A percentile compares a stretch with the other conserved stretches of the same genome.
These are phyloP conservation scores for Phtheirospermum japonicum DNA, from an alignment of 257 asterid genomes.

Conservation along the genomic window DNA sequence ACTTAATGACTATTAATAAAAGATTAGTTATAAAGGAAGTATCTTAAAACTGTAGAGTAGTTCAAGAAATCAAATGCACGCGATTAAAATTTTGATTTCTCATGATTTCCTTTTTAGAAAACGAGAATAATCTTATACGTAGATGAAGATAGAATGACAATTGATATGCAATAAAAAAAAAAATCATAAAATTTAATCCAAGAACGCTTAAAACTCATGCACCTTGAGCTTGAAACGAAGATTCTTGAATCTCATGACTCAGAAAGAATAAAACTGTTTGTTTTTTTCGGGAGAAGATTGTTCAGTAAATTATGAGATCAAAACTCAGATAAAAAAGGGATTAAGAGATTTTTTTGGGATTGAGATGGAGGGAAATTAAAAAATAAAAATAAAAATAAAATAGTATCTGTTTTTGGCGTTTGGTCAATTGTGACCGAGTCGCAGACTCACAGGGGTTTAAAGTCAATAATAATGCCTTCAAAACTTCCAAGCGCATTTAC, in stretches of 20 bases:
- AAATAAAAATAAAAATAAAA: background rate
- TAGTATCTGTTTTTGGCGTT: background rate
- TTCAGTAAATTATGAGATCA: background rate
- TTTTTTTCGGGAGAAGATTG: too few species aligned
- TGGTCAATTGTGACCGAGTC: background rate
- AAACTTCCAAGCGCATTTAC: too few species aligned
- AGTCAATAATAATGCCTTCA: too few species aligned
- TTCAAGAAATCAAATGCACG: too few species aligned
- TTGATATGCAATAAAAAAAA: background rate
- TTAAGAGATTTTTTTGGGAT: background rate
- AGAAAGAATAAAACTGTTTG: background rate
- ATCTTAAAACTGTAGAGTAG: too few species aligned
- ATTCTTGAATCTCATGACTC: conserved; percentile 44
- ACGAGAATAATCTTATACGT: too few species aligned
- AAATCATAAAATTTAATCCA: background rate
- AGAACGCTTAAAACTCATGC: background rate
- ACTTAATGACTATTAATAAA: too few species aligned
- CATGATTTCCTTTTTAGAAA: too few species aligned
- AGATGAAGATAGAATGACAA: too few species aligned
- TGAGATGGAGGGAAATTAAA: conserved; percentile 1
- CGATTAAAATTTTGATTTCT: too few species aligned
- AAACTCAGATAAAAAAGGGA: background rate
- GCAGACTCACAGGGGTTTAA: too few species aligned
- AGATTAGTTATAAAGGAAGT: too few species aligned
- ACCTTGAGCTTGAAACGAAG: conserved; percentile 54